Evolutionary conservation across 2,329 filamentous ascomycete species (phyloP).

Genomic region (Paraphoma sp.): DNA sequence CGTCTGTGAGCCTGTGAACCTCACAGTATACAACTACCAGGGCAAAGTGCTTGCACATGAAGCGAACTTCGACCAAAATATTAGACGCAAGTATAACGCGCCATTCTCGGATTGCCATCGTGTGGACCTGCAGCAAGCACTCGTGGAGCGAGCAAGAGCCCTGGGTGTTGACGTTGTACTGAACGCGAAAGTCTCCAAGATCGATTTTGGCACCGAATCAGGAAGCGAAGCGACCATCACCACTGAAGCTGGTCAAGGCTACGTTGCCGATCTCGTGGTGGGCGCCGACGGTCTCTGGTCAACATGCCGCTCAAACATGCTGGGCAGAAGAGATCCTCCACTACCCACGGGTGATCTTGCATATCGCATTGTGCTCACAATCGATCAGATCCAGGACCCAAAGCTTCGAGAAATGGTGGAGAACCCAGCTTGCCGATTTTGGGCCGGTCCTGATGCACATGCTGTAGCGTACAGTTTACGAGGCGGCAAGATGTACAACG

Average conservation of each 20-base stretch:
- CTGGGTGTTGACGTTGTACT: constrained; percentile 62
- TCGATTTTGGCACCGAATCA: constrained; percentile 54
- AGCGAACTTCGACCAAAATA: constrained; percentile 59
- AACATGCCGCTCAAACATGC: constrained; percentile 54
- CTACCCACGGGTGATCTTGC: constrained; percentile 68
- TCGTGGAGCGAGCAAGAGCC: constrained; percentile 59
- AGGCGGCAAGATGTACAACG: constrained; percentile 66
- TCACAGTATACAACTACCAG: constrained; percentile 63
- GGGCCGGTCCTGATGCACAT: constrained; percentile 68
- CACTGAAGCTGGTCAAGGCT: constrained; percentile 49
- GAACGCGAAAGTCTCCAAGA: constrained; percentile 54
- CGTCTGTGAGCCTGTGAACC: constrained; percentile 52
- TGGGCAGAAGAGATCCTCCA: constrained; percentile 23
- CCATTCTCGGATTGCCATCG: constrained; percentile 69
- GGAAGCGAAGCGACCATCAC: constrained; percentile 47
- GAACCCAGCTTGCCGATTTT: constrained; percentile 63
- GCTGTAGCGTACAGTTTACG: constrained; percentile 69
- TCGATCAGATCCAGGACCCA: constrained; percentile 60
- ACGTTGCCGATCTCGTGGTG: constrained; percentile 63
- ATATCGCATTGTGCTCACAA: constrained; percentile 65
- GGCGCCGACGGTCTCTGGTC: constrained; percentile 72
- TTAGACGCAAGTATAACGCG: constrained; percentile 61
- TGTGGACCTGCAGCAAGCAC: constrained; percentile 64
- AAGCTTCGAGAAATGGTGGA: constrained; percentile 61
- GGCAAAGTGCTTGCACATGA: constrained; percentile 58